Evolutionary conservation across 768 basidiomycete genomes (phyloP), one percentile per base, ranked within the genome.

Genomic region (Daedalea quercina): DNA sequence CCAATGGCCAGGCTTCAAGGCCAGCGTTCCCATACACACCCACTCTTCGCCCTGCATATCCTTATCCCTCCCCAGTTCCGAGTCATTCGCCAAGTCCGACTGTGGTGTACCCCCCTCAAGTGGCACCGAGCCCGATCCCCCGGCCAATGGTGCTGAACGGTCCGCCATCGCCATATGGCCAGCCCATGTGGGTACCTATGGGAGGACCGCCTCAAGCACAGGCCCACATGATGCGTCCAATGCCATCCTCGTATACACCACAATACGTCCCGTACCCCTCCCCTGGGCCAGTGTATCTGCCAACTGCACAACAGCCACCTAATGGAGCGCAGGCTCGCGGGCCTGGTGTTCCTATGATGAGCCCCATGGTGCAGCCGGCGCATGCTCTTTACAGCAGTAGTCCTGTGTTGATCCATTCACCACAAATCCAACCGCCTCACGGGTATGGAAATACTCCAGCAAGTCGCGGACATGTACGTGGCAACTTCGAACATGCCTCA

Each of bases 1-100:
- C 54, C 42, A 22, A 46, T 50, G 28, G 54, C 51, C 41, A 54
- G 9, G 42, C 50, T 31, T 34, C 55, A n/a, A 58, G 54, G n/a
- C 55, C 57, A 12, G 54, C 42, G 8, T 59, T 56, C 50, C 35
- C 54, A 6, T 56, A 58, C 47, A 58, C 58, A 1, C 64, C 70
- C 34, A 72, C 67, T 50, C 71, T 83, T 61, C 80, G 85, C 13
- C 75, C 80, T 12, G 66, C 74, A 41, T 90, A 85, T 69, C 65
- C 72, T 20, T 87, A 88, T 63, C 71, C 78, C 22, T 82, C 87
- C 13, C 81, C 86, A 2, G 82, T 89, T 76, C 75, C 87, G 70
- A 81, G 78, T 57, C 84, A 84, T 62, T 81, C 87, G 15, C 86
- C 87, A 3, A 80, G 74, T 53, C 84, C 85, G 33, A 70, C 73